A percentile compares a stretch with the other conserved stretches of the same genome.
phyloP scores from a whole-genome alignment of 2,329 filamentous ascomycete genomes.

The Atkinsonella hypoxylon region DNA sequence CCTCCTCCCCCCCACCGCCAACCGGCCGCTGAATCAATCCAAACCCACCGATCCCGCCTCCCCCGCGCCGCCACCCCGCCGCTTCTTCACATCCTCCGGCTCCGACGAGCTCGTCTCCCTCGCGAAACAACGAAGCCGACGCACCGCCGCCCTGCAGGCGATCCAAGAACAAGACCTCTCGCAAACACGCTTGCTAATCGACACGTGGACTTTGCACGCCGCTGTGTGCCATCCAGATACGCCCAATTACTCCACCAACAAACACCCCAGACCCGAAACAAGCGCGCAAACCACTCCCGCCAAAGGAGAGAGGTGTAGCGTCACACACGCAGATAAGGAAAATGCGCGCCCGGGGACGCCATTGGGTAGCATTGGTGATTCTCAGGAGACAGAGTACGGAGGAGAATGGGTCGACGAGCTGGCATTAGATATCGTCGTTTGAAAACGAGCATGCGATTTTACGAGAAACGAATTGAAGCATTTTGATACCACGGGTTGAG shows the following conservation, averaged over 20 bases:
- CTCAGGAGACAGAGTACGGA: conserved; percentile 27
- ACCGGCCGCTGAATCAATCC: conserved; percentile 8
- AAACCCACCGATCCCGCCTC: conserved; percentile 9
- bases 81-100: conserved; percentile 27
- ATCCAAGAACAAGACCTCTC: conserved; percentile 16
- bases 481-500: neutral
- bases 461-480: neutral
- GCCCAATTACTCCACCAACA: neutral
- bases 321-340: conserved; percentile 13
- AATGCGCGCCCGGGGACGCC: conserved; percentile 9
- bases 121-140: conserved; percentile 23
- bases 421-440: conserved; percentile 18
- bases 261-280: neutral
- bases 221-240: neutral
- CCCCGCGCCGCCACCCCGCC: conserved; percentile 9
- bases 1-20: neutral
- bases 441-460: conserved; percentile 4
- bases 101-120: conserved; percentile 22
- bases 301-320: neutral
- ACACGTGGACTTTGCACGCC: neutral
- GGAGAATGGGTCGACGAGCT: conserved; percentile 27
- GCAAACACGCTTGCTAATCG: conserved; percentile 6
- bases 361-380: conserved; percentile 10
- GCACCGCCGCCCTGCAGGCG: conserved; percentile 20
- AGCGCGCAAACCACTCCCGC: neutral